These are phyloP conservation scores for Hymenoscyphus infarciens DNA, from an alignment of 2,329 filamentous ascomycete genomes.

Conservation along the genomic window DNA sequence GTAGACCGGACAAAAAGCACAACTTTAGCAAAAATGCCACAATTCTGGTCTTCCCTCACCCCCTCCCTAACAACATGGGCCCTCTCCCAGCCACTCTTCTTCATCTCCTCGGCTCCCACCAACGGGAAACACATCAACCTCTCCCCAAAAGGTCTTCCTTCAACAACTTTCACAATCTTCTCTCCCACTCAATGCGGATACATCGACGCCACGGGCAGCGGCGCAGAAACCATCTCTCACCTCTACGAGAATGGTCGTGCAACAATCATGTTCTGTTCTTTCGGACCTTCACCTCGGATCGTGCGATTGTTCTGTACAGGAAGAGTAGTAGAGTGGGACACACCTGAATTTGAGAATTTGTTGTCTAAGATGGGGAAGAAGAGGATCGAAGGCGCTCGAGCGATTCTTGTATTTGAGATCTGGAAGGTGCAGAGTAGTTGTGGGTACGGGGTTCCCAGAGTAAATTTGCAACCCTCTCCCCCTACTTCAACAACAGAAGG, in stretches of 20 bases:
- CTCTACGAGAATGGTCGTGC: slow-evolving; percentile 73
- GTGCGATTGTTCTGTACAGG: slow-evolving; percentile 61
- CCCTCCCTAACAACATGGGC: slow-evolving; percentile 60
- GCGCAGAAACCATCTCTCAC: slow-evolving; percentile 72
- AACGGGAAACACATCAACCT: slow-evolving; percentile 69
- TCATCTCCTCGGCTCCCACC: slow-evolving; percentile 68
- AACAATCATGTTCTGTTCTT: slow-evolving; percentile 71
- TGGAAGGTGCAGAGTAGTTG: slow-evolving; percentile 65
- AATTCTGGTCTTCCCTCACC: slow-evolving; percentile 54
- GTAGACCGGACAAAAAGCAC: neutral
- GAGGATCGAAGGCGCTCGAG: slow-evolving; percentile 49
- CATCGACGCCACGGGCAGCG: slow-evolving; percentile 70
- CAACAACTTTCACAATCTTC: slow-evolving; percentile 59
- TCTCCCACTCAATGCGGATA: slow-evolving; percentile 58
- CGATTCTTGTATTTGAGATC: slow-evolving; percentile 58
- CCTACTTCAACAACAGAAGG: slow-evolving; percentile 5
- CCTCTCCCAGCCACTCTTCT: slow-evolving; percentile 67
- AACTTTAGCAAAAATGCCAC: slow-evolving; percentile 46
- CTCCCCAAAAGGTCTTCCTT: slow-evolving; percentile 70
- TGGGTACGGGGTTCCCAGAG: slow-evolving; percentile 57
- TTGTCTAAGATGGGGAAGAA: slow-evolving; percentile 43
- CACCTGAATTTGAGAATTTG: slow-evolving; percentile 45
- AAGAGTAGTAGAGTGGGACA: slow-evolving; percentile 56
- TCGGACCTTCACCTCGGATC: slow-evolving; percentile 57
- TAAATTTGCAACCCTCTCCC: slow-evolving; percentile 15